Evolutionary conservation across 176 grass and related monocot species (phyloP).

Genomic region (Avena eriantha): DNA sequence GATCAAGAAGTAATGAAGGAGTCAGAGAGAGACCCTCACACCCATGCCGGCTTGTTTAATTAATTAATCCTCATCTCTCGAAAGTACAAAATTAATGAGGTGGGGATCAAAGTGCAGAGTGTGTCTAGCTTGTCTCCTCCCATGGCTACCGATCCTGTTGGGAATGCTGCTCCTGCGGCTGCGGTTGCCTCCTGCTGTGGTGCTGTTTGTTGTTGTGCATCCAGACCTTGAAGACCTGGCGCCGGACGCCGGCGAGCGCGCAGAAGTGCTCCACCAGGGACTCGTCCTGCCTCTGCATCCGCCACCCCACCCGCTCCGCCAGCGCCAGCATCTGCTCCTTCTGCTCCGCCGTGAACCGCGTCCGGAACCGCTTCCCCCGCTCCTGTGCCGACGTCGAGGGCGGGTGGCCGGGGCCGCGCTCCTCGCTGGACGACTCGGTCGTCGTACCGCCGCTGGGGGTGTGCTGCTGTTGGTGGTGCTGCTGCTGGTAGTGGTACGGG

Average conservation of each 20-base stretch:
- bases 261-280: slow-evolving; percentile 61
- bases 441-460: slow-evolving; percentile 67
- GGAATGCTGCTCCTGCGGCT: slow-evolving; percentile 21
- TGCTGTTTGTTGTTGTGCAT: slow-evolving; percentile 98
- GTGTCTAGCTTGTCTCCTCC: slow-evolving; percentile 32
- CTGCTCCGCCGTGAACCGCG: slow-evolving; percentile 74
- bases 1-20: slow-evolving; percentile 1
- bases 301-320: slow-evolving; percentile 74
- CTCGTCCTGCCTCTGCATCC: slow-evolving; percentile 71
- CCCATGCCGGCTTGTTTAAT: slow-evolving; percentile 22
- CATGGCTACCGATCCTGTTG: slow-evolving; percentile 44
- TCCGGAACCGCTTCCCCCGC: slow-evolving; percentile 66
- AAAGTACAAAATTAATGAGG: slow-evolving; percentile 42
- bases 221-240: slow-evolving; percentile 89
- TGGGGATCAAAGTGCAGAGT: slow-evolving; percentile 14
- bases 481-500: slow-evolving; percentile 36
- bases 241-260: slow-evolving; percentile 55
- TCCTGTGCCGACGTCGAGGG: slow-evolving; percentile 1
- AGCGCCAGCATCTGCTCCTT: slow-evolving; percentile 80
- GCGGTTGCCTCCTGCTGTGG: slow-evolving; percentile 43
- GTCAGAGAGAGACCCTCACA: background rate
- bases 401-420: slow-evolving; percentile 33
- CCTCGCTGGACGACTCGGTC: slow-evolving; percentile 73
- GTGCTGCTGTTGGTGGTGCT: background rate
- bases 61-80: background rate